Conservation (phyloP, 2,329 filamentous ascomycete genomes). For the Exophiala sp. region DNA sequence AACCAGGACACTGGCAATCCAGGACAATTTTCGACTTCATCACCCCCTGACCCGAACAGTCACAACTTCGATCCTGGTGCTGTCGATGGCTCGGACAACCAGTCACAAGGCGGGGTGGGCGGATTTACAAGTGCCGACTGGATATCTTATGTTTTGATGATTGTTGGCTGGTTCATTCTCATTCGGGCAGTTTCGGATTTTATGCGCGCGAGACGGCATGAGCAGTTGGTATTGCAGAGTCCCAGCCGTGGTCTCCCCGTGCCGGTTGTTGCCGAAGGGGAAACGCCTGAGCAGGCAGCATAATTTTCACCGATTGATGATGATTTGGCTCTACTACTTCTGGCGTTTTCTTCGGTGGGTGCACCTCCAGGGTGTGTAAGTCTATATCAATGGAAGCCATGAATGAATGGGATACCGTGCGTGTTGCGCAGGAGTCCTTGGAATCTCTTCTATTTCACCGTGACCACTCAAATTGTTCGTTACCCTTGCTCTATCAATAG, state of each 20-base stretch:
- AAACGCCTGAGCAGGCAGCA: conserved; percentile 70
- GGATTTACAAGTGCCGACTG: conserved; percentile 54
- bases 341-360: neutral
- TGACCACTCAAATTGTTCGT: neutral
- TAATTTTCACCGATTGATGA: conserved; percentile 36
- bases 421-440: neutral
- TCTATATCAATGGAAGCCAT: neutral
- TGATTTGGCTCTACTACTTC: neutral
- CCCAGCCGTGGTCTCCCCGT: conserved; percentile 81
- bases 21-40: conserved; percentile 46
- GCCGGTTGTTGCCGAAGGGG: conserved; percentile 79
- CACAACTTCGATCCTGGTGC: conserved; percentile 77
- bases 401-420: neutral
- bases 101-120: conserved; percentile 11
- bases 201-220: conserved; percentile 77
- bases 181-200: conserved; percentile 93
- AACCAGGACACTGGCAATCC: conserved; percentile 46
- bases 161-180: conserved; percentile 95
- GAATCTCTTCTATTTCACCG: neutral
- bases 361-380: neutral
- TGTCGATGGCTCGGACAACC: conserved; percentile 40
- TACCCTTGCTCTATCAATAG: neutral
- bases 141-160: conserved; percentile 89
- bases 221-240: conserved; percentile 87
- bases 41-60: conserved; percentile 78